Evolutionary conservation across 1,284 basidiomycete genomes (phyloP).

Genomic region (Leccinum subfulvum): DNA sequence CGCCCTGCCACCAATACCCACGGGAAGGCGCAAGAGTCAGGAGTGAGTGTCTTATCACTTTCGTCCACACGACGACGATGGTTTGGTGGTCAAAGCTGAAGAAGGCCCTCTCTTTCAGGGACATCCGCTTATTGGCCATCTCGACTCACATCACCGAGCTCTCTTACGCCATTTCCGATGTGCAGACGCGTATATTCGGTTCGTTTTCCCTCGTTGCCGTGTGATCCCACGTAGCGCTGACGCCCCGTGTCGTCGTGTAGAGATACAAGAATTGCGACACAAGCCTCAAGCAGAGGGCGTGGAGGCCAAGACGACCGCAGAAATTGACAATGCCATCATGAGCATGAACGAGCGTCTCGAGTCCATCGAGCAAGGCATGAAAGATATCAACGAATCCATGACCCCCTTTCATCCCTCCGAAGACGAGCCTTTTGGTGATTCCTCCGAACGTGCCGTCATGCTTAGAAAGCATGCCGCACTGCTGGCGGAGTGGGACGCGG

Average conservation of each 20-base stretch:
- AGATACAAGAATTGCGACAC: constrained; percentile 83
- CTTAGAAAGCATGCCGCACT: constrained; percentile 71
- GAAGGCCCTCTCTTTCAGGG: constrained; percentile 43
- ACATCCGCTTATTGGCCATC: constrained; percentile 69
- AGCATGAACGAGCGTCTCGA: constrained; percentile 80
- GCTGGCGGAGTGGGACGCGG: constrained; percentile 73
- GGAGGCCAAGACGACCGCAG: constrained; percentile 51
- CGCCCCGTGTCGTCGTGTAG: constrained; percentile 37
- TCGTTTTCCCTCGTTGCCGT: constrained; percentile 14
- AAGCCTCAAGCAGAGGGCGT: constrained; percentile 65
- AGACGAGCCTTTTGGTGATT: constrained; percentile 41
- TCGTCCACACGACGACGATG: constrained; percentile 18
- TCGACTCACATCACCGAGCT: constrained; percentile 84
- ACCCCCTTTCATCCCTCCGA: constrained; percentile 53
- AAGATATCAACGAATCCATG: constrained; percentile 61
- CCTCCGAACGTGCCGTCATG: constrained; percentile 51
- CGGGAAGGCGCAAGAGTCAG: constrained; percentile 54
- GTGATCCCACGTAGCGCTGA: constrained; percentile 14
- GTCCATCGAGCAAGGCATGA: constrained; percentile 66
- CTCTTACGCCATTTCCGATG: constrained; percentile 78
- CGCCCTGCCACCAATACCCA: constrained; percentile 39
- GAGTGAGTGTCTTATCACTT: constrained; percentile 43
- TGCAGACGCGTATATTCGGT: constrained; percentile 86
- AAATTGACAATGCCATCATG: constrained; percentile 80
- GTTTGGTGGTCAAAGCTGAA: constrained; percentile 31